Conservation (phyloP, 2,329 filamentous ascomycete genomes). For the Fusarium albidum region DNA sequence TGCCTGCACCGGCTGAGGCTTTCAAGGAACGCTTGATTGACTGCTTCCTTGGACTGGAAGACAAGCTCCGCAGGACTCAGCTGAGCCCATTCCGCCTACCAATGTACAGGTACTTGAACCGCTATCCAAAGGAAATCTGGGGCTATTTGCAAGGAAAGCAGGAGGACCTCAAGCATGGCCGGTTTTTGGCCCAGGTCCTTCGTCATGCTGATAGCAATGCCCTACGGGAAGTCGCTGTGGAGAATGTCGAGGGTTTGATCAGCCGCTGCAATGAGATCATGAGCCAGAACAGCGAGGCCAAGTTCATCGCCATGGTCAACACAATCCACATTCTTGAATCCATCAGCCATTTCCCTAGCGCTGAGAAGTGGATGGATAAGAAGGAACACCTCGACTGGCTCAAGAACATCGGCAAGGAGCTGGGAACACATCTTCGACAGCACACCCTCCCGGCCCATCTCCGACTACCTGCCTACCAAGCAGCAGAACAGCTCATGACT, state of each 20-base stretch:
- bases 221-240: constrained; percentile 77
- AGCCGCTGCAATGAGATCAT: constrained; percentile 70
- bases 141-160: constrained; percentile 79
- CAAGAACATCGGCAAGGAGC: constrained; percentile 74
- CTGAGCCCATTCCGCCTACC: constrained; percentile 92
- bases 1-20: constrained; percentile 86
- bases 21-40: constrained; percentile 93
- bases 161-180: constrained; percentile 85
- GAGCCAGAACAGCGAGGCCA: constrained; percentile 73
- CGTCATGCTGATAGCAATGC: constrained; percentile 76
- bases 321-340: constrained; percentile 86
- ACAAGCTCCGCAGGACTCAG: constrained; percentile 83
- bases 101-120: constrained; percentile 90
- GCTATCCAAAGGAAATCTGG: constrained; percentile 91
- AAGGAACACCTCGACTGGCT: constrained; percentile 68
- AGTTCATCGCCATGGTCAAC: constrained; percentile 78
- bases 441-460: constrained; percentile 76
- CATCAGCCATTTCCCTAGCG: constrained; percentile 71
- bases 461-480: constrained; percentile 87
- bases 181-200: constrained; percentile 89
- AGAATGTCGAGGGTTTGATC: constrained; percentile 77
- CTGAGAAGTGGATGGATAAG: constrained; percentile 76
- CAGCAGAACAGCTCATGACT: constrained; percentile 84
- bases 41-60: constrained; percentile 88
- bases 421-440: constrained; percentile 76